A percentile compares a stretch with the other conserved stretches of the same genome.
phyloP scores from a whole-genome alignment of 1,284 basidiomycete genomes.

The Dichomitus squalens region DNA sequence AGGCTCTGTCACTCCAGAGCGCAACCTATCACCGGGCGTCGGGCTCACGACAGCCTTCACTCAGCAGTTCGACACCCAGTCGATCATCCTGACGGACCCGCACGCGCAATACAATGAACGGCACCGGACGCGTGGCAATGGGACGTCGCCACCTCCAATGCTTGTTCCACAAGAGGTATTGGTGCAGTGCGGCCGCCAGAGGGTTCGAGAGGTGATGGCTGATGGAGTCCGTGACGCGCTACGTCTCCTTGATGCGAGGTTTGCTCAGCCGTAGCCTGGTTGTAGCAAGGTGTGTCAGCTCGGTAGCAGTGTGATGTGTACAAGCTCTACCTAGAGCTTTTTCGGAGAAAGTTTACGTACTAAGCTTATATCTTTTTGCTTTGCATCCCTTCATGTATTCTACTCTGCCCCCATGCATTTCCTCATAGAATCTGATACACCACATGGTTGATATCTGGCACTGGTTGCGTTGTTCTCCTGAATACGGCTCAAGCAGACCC shows the following conservation, averaged over 20 bases:
- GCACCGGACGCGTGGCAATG: conserved; percentile 40
- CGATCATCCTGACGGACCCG: conserved; percentile 51
- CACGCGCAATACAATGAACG: conserved; percentile 53
- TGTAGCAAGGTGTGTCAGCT: background rate
- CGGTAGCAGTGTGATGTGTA: background rate
- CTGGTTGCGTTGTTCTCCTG: background rate
- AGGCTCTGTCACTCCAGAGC: conserved; percentile 49
- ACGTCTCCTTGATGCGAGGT: conserved; percentile 75
- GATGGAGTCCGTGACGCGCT: conserved; percentile 81
- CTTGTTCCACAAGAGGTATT: conserved; percentile 63
- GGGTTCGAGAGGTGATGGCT: conserved; percentile 73
- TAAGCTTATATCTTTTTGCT: conserved; percentile 11
- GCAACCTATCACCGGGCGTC: conserved; percentile 37
- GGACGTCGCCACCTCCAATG: conserved; percentile 51
- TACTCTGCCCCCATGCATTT: background rate
- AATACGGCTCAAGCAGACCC: background rate
- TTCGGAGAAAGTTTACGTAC: conserved; percentile 8
- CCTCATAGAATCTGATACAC: background rate
- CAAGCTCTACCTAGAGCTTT: background rate
- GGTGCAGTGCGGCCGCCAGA: conserved; percentile 56
- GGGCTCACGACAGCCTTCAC: conserved; percentile 17
- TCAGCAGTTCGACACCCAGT: conserved; percentile 27
- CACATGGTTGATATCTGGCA: background rate
- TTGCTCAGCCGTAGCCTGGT: conserved; percentile 32
- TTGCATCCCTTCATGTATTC: background rate